phyloP scores from a whole-genome alignment of 345 rosid genomes.

The Schrenkiella parvula region DNA sequence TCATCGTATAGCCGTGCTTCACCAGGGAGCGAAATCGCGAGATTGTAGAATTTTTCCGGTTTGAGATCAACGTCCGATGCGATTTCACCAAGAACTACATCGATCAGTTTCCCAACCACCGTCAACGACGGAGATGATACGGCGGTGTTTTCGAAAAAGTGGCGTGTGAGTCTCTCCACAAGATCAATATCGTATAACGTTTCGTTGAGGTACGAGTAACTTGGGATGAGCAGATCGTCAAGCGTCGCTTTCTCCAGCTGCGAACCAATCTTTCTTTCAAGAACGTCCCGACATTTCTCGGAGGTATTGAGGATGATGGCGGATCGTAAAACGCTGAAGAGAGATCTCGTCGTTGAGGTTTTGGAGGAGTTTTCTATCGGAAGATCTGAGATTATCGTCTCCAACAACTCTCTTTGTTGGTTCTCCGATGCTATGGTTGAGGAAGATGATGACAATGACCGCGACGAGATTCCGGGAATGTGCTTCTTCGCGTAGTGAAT shows the following conservation, averaged over 20 bases:
- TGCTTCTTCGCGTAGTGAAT: slow-evolving; percentile 60
- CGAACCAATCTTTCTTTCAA: slow-evolving; percentile 68
- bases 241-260: slow-evolving; percentile 74
- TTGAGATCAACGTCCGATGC: slow-evolving; percentile 84
- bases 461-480: slow-evolving; percentile 52
- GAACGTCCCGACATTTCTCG: slow-evolving; percentile 40
- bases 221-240: slow-evolving; percentile 84
- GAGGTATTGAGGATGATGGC: slow-evolving; percentile 73
- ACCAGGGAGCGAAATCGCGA: slow-evolving; percentile 58
- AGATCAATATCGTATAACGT: slow-evolving; percentile 85
- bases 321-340: slow-evolving; percentile 62
- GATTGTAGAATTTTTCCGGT: slow-evolving; percentile 55
- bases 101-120: slow-evolving; percentile 75
- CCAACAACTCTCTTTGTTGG: slow-evolving; percentile 64
- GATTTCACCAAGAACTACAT: slow-evolving; percentile 74
- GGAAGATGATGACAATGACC: slow-evolving; percentile 57
- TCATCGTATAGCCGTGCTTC: slow-evolving; percentile 75
- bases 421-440: slow-evolving; percentile 45
- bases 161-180: slow-evolving; percentile 61
- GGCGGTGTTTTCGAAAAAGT: slow-evolving; percentile 43
- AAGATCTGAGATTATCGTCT: slow-evolving; percentile 53
- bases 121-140: slow-evolving; percentile 43
- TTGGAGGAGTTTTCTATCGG: slow-evolving; percentile 48
- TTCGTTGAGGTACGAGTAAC: slow-evolving; percentile 84
- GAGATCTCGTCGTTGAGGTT: slow-evolving; percentile 36